Conservation (phyloP, 176 grass and related monocot genomes). For the Oryza nivara region DNA sequence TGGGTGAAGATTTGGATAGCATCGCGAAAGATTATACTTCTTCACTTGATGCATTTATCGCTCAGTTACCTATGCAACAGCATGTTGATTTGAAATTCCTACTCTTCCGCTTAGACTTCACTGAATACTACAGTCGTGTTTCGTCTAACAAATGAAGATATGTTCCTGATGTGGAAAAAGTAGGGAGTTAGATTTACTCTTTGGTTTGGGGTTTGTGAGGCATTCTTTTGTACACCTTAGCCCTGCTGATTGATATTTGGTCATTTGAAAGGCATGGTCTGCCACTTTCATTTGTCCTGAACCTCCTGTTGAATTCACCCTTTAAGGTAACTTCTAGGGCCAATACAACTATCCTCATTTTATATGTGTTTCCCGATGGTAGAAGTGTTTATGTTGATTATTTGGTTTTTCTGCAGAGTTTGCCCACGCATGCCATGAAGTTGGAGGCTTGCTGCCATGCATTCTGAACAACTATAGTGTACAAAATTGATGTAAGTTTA, state of each 20-base stretch:
- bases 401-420: conserved; percentile 33
- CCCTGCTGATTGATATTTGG: conserved; percentile 38
- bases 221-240: conserved; percentile 42
- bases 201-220: conserved; percentile 31
- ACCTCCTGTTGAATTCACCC: not conserved
- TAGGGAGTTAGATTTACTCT: conserved; percentile 34
- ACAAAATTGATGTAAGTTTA: conserved; percentile 48
- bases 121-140: conserved; percentile 83
- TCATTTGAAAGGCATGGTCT: conserved; percentile 31
- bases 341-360: conserved; percentile 1
- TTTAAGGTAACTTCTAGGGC: conserved; percentile 9
- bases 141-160: conserved; percentile 59
- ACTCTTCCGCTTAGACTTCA: conserved; percentile 92
- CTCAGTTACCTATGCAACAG: conserved; percentile 85
- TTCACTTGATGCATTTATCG: conserved; percentile 89
- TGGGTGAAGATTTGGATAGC: conserved; percentile 93
- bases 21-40: conserved; percentile 85
- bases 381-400: conserved; percentile 15
- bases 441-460: conserved; percentile 2
- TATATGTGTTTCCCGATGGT: conserved; percentile 6
- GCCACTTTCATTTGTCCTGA: not conserved
- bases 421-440: conserved; percentile 29
- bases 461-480: conserved; percentile 28
- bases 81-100: conserved; percentile 96
- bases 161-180: conserved; percentile 31